A percentile compares a stretch with the other conserved stretches of the same genome.
phyloP scores from a whole-genome alignment of 1,284 basidiomycete species.

The Cutaneotrichosporon dermatis region DNA sequence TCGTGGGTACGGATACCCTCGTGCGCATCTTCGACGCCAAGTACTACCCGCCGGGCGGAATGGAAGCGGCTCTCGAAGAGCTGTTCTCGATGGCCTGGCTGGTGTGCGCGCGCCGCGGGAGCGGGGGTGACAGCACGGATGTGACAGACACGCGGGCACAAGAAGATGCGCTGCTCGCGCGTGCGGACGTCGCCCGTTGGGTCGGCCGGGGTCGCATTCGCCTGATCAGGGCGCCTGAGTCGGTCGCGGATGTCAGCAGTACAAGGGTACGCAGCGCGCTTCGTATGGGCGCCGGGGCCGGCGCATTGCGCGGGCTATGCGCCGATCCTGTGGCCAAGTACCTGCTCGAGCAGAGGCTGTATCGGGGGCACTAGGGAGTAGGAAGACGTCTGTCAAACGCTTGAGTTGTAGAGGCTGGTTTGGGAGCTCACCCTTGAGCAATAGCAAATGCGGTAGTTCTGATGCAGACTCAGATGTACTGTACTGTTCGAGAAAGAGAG shows the following conservation, averaged over 20 bases:
- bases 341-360: slow-evolving; percentile 11
- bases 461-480: too few species aligned
- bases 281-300: not conserved
- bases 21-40: slow-evolving; percentile 72
- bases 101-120: slow-evolving; percentile 63
- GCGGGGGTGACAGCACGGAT: slow-evolving; percentile 24
- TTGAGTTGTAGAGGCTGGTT: too few species aligned
- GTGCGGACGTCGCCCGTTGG: slow-evolving; percentile 53
- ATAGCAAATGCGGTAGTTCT: too few species aligned
- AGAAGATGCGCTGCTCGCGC: slow-evolving; percentile 44
- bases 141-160: slow-evolving; percentile 5
- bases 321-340: slow-evolving; percentile 10
- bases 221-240: slow-evolving; percentile 58
- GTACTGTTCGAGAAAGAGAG: too few species aligned
- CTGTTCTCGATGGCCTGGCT: slow-evolving; percentile 53
- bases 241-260: slow-evolving; percentile 61
- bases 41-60: slow-evolving; percentile 60
- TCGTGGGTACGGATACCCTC: slow-evolving; percentile 84
- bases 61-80: slow-evolving; percentile 39
- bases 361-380: not conserved
- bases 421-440: too few species aligned
- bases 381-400: too few species aligned
- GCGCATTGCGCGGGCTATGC: slow-evolving; percentile 2
- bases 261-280: slow-evolving; percentile 63
- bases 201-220: slow-evolving; percentile 55